Conservation (phyloP, 2,329 filamentous ascomycete species). For the Pseudovirgaria hyperparasitica region DNA sequence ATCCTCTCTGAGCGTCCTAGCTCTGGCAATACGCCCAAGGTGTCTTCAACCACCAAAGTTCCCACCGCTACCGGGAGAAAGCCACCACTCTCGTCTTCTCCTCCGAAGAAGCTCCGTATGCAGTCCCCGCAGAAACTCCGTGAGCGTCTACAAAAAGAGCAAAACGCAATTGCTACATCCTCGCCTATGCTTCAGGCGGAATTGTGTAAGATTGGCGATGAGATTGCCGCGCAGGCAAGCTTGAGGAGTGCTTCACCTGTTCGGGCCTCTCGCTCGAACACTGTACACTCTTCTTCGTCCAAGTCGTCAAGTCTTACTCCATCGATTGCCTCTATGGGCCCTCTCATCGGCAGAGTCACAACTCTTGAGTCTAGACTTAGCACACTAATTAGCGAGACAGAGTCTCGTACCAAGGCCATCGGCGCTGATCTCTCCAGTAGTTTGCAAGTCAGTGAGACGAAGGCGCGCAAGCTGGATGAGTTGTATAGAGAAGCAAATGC, state of each 20-base stretch:
- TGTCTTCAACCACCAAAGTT: constrained; percentile 34
- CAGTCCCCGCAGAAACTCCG: constrained; percentile 56
- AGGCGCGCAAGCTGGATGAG: constrained; percentile 73
- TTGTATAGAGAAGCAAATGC: constrained; percentile 77
- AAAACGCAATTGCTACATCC: constrained; percentile 56
- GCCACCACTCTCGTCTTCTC: constrained; percentile 7
- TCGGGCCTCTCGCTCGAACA: constrained; percentile 13
- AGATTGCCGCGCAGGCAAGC: constrained; percentile 44
- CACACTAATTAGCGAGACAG: constrained; percentile 20
- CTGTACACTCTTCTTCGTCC: constrained; percentile 7
- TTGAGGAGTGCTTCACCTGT: constrained; percentile 20
- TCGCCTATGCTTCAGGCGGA: constrained; percentile 62
- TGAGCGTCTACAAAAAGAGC: constrained; percentile 74
- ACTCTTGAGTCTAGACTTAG: constrained; percentile 57
- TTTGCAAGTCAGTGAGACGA: constrained; percentile 61
- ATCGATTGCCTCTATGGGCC: constrained; percentile 18
- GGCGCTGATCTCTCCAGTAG: constrained; percentile 60
- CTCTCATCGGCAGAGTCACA: constrained; percentile 45
- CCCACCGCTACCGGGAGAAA: constrained; percentile 35
- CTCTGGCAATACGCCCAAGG: constrained; percentile 43
- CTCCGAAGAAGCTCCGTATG: constrained; percentile 29
- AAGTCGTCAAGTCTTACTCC: constrained; percentile 11
- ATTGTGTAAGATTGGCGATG: constrained; percentile 65
- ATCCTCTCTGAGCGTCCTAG: constrained; percentile 38
- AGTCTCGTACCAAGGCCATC: constrained; percentile 32